These are phyloP conservation scores for Nitzschia palea DNA, from an alignment of 108 stramenopile species.

Conservation along the genomic window DNA sequence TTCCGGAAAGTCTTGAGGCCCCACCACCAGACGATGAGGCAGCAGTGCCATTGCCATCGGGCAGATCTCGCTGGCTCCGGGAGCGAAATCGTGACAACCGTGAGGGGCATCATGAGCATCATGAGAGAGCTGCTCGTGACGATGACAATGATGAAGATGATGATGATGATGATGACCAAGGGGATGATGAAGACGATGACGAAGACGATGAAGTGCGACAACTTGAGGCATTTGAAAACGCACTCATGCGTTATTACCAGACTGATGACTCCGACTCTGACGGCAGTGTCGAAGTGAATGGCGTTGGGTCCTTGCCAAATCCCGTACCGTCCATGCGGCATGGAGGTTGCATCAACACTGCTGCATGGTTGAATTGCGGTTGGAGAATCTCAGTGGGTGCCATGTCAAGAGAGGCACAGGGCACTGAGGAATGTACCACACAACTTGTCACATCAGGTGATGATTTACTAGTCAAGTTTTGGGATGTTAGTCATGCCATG, in stretches of 20 bases:
- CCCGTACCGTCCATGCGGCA: constrained; percentile 53
- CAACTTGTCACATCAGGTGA: constrained; percentile 81
- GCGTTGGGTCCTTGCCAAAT: too few relatives aligned
- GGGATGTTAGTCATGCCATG: constrained; percentile 80
- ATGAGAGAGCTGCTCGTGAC: constrained; percentile 19
- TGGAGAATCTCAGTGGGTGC: constrained; percentile 58
- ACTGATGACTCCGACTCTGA: constrained; percentile 15
- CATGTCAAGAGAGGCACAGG: not conserved
- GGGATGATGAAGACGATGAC: constrained; percentile 10
- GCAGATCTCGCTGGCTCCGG: not conserved
- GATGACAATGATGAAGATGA: constrained; percentile 33
- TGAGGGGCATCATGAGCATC: constrained; percentile 23
- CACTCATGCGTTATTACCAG: not conserved
- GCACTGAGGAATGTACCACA: constrained; percentile 55
- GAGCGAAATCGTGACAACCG: not conserved
- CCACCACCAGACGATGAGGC: not conserved
- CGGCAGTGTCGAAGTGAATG: too few relatives aligned
- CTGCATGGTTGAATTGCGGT: constrained; percentile 70
- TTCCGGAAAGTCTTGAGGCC: constrained; percentile 5
- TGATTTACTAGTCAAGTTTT: constrained; percentile 71
- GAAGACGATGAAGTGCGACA: not conserved
- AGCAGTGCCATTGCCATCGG: too few relatives aligned
- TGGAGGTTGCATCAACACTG: constrained; percentile 85
- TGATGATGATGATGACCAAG: constrained; percentile 39
- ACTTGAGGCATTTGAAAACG: not conserved